Evolutionary conservation across 371 early-diverging fungal species (phyloP).

Genomic region (Lichtheimia hyalospora): DNA sequence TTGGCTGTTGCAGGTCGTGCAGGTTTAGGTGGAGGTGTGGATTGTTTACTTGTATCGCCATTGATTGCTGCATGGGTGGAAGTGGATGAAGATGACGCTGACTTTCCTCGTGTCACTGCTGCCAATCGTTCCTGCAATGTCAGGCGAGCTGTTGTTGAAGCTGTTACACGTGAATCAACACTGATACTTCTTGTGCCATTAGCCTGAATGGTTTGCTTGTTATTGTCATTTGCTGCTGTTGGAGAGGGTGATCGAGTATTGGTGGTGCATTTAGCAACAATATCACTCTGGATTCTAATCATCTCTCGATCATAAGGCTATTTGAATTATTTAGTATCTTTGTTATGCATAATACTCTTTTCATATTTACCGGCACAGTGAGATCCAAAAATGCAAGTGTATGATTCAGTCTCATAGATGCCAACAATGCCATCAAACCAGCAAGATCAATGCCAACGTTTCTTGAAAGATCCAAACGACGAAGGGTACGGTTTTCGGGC

Average conservation of each 20-base stretch:
- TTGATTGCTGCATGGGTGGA: slow-evolving; percentile 4
- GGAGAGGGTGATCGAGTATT: slow-evolving; percentile 49
- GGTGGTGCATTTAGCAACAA: slow-evolving; percentile 64
- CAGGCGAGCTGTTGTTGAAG: slow-evolving; percentile 41
- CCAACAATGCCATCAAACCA: slow-evolving; percentile 77
- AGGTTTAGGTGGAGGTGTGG: slow-evolving; percentile 1
- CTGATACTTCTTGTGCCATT: slow-evolving; percentile 6
- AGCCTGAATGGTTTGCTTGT: too few species aligned
- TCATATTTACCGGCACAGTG: slow-evolving; percentile 53
- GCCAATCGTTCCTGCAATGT: slow-evolving; percentile 45
- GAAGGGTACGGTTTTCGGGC: slow-evolving; percentile 68
- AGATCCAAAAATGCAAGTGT: slow-evolving; percentile 73
- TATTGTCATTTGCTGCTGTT: slow-evolving; percentile 11
- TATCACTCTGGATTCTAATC: slow-evolving; percentile 66
- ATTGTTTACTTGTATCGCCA: background rate
- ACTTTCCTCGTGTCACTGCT: slow-evolving; percentile 32
- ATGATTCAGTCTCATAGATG: slow-evolving; percentile 71
- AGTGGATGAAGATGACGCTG: slow-evolving; percentile 1
- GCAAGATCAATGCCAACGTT: slow-evolving; percentile 76
- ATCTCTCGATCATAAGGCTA: slow-evolving; percentile 68
- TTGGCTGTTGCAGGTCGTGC: background rate
- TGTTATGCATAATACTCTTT: too few species aligned
- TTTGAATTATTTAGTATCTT: too few species aligned
- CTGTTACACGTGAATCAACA: slow-evolving; percentile 31
- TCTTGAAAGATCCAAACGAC: slow-evolving; percentile 70